Evolutionary conservation across 2,329 filamentous ascomycete genomes (phyloP).

Genomic region (Colletotrichum costaricense): DNA sequence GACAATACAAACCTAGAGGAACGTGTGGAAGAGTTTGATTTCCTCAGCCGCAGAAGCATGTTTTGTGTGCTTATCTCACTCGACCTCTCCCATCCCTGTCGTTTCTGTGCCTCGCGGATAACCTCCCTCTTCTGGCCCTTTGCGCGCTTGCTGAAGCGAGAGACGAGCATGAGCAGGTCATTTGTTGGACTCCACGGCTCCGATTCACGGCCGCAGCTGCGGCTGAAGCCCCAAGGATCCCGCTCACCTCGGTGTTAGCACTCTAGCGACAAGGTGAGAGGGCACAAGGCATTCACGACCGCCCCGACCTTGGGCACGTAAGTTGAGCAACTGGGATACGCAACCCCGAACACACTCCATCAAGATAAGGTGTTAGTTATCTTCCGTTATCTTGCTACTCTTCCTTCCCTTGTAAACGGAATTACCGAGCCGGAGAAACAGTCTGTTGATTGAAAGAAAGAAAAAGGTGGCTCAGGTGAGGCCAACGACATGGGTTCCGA

Average conservation of each 20-base stretch:
- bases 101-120: background rate
- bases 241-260: constrained; percentile 30
- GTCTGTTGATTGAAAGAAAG: no score
- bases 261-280: constrained; percentile 3
- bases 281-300: no score
- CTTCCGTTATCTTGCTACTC: no score
- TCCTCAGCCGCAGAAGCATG: background rate
- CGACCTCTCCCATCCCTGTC: background rate
- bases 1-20: background rate
- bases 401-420: no score
- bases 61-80: background rate
- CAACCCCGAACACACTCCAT: no score
- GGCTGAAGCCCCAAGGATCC: background rate
- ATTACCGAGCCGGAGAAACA: no score
- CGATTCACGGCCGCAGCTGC: background rate
- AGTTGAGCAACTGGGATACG: no score
- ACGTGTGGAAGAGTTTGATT: background rate
- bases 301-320: no score
- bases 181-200: background rate
- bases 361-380: no score
- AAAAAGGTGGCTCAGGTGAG: no score
- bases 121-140: background rate
- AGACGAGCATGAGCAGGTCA: background rate
- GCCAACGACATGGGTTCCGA: background rate
- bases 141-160: background rate